Evolutionary conservation across 2,329 filamentous ascomycete species (phyloP).

Genomic region (Colletotrichum salicis): DNA sequence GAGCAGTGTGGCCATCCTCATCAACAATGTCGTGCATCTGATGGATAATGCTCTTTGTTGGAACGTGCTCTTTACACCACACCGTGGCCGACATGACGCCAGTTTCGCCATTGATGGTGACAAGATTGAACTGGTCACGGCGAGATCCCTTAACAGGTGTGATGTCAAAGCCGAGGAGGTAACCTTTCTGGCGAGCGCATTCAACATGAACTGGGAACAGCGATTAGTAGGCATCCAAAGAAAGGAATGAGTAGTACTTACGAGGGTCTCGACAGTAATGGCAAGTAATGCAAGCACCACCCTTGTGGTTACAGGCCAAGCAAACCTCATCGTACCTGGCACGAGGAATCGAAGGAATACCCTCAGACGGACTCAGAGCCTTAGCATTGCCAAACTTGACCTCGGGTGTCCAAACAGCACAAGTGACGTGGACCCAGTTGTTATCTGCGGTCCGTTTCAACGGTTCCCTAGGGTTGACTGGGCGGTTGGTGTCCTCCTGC

Average conservation of each 20-base stretch:
- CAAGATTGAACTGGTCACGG: conserved; percentile 81
- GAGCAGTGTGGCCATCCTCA: conserved; percentile 77
- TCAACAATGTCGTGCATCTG: conserved; percentile 80
- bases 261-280: conserved; percentile 73
- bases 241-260: conserved; percentile 43
- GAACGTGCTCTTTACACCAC: conserved; percentile 91
- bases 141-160: conserved; percentile 89
- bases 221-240: conserved; percentile 40
- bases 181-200: conserved; percentile 86
- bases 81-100: conserved; percentile 87
- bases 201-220: conserved; percentile 78
- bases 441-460: conserved; percentile 95
- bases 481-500: conserved; percentile 86
- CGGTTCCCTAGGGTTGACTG: conserved; percentile 85
- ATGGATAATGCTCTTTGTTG: conserved; percentile 78
- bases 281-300: conserved; percentile 85
- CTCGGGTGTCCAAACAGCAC: conserved; percentile 91
- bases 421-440: conserved; percentile 97
- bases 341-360: conserved; percentile 83
- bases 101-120: conserved; percentile 82
- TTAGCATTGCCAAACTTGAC: conserved; percentile 90
- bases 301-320: conserved; percentile 80
- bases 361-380: conserved; percentile 86
- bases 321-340: conserved; percentile 81
- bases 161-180: conserved; percentile 89